These are phyloP conservation scores for Neofusicoccum laricinum DNA, from an alignment of 2,329 filamentous ascomycete species.

Conservation along the genomic window DNA sequence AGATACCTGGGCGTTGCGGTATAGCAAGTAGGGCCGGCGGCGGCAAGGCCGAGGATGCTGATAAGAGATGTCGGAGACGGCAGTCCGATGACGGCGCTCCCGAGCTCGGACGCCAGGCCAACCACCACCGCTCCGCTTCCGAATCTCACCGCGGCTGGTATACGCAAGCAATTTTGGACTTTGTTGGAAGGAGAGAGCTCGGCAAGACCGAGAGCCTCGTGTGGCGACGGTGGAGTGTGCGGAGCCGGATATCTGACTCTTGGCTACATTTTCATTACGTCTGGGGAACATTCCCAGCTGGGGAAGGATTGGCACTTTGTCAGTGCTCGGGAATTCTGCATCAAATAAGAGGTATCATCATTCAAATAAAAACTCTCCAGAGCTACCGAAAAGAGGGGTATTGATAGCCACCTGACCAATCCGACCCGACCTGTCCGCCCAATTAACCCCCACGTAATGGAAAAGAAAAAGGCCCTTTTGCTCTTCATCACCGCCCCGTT, in stretches of 20 bases:
- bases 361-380: slow-evolving; percentile 3
- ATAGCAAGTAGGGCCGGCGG: neutral
- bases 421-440: neutral
- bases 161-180: neutral
- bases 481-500: neutral
- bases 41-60: neutral
- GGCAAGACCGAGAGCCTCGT: neutral
- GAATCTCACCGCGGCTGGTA: neutral
- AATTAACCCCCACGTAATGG: neutral
- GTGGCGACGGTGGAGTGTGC: neutral
- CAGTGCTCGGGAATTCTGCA: neutral
- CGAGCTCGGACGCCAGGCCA: neutral
- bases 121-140: neutral
- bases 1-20: neutral
- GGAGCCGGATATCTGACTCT: neutral
- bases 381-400: slow-evolving; percentile 13
- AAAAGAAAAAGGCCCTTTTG: neutral
- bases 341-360: slow-evolving; percentile 1
- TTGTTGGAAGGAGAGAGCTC: neutral
- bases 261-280: neutral
- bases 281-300: neutral
- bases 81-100: neutral
- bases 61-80: neutral
- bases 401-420: slow-evolving; percentile 6
- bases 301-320: neutral